Evolutionary conservation across 2,329 filamentous ascomycete genomes (phyloP), one percentile per base, ranked within the genome.

Genomic region (Clonostachys rhizophaga): DNA sequence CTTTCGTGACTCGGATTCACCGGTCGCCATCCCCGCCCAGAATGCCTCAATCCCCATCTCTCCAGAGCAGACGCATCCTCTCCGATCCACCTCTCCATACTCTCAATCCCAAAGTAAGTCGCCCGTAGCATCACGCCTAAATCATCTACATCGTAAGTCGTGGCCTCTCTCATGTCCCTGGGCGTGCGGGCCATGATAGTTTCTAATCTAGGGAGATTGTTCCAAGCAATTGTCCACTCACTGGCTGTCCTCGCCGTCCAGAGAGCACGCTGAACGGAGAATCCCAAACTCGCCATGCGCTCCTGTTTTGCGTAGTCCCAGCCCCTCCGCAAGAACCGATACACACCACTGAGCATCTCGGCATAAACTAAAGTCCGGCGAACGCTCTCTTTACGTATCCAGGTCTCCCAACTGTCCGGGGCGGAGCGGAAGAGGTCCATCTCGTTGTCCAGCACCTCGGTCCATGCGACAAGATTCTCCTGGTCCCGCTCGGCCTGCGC

Each of bases 301-400:
- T 37, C 46, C 18, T 48, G 37, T 30, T 30, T 30, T 6, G 42
- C 48, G 24, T 45, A 40, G 13, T 50, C 48, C 46, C 46, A 50
- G 30, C 46, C 48, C 10, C 45, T 42, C 46, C 45, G 48, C n/a
- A 50, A 14, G 24, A 50, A 50, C 3, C 4, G 8, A 30, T 48
- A 50, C 1, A 43, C 40, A 3, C 48, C 48, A 5, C 34, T 13
- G 1, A 50, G 24, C 4, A 45, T 39, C 42, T 50, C 48, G 3
- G 42, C 46, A 13, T 43, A 42, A 34, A 50, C 36, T 5, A 50
- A 16, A 3, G 46, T 45, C 45, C 48, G 48, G 3, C 48, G 48
- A 35, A 48, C 34, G 42, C 48, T 50, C n/a, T 50, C 48, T 30
- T 48, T 35, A 30, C 47, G 39, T 4, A 44, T 20, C 48, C 48